phyloP scores from a whole-genome alignment of 148 eudicot genomes.

The Diospyros lotus region DNA sequence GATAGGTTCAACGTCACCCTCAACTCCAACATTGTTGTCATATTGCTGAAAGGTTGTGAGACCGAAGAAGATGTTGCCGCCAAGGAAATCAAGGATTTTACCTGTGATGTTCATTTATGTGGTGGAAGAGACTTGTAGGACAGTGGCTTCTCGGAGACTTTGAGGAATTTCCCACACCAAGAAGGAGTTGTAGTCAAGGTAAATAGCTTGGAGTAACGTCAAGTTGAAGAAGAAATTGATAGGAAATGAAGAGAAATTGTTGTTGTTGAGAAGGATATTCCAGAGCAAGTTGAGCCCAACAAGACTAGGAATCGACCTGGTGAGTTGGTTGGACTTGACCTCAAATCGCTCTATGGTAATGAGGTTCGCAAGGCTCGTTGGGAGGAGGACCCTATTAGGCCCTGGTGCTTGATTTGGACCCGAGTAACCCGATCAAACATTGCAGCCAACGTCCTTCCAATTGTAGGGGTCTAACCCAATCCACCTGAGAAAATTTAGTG shows the following conservation, averaged over 20 bases:
- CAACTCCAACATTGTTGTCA: too few relatives aligned
- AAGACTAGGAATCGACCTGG: conserved; percentile 48
- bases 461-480: too few relatives aligned
- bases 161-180: conserved; percentile 53
- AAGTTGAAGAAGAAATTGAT: conserved; percentile 54
- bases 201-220: conserved; percentile 39
- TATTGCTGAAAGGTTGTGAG: conserved; percentile 24
- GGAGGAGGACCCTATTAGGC: too few relatives aligned
- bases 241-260: conserved; percentile 48
- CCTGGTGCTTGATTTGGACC: too few relatives aligned
- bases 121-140: conserved; percentile 56
- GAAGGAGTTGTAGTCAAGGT: conserved; percentile 55
- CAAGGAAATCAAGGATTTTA: conserved; percentile 49
- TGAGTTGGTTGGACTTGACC: conserved; percentile 1
- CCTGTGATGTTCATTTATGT: conserved; percentile 49
- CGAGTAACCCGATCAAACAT: too few relatives aligned
- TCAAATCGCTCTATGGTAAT: too few relatives aligned
- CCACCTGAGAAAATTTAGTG: too few relatives aligned
- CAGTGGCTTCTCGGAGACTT: conserved; percentile 29
- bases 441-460: too few relatives aligned
- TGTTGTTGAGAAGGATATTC: conserved; percentile 17
- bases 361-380: too few relatives aligned
- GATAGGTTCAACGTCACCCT: too few relatives aligned
- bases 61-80: conserved; percentile 32
- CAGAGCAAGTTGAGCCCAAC: neutral